These are phyloP conservation scores for Phaeophleospora eucalypticola DNA, from an alignment of 2,329 filamentous ascomycete genomes.

Conservation along the genomic window DNA sequence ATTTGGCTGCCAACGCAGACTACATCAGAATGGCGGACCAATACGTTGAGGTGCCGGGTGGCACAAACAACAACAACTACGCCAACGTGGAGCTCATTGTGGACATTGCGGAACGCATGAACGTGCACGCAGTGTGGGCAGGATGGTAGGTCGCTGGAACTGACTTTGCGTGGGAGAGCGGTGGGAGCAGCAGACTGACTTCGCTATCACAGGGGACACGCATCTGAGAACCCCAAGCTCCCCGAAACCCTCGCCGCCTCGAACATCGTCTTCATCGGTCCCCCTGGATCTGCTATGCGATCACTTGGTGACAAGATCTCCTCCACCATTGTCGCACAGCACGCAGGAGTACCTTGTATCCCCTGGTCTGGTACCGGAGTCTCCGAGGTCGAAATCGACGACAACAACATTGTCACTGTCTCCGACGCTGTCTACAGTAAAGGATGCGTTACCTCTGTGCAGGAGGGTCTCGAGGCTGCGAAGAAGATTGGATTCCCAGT, in stretches of 20 bases:
- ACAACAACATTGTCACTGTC: conserved; percentile 86
- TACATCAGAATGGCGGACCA: conserved; percentile 99
- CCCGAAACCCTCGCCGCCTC: conserved; percentile 94
- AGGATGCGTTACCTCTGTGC: conserved; percentile 83
- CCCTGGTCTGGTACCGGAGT: conserved; percentile 99
- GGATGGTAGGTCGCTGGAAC: conserved; percentile 93
- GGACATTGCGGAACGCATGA: conserved; percentile 96
- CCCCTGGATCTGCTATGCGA: conserved; percentile 96
- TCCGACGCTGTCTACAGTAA: conserved; percentile 78
- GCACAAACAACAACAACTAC: conserved; percentile 99
- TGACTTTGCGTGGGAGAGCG: too few relatives aligned
- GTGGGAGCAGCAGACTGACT: background rate
- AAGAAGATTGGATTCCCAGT: conserved; percentile 93
- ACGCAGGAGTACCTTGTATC: conserved; percentile 93
- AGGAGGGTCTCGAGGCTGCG: conserved; percentile 85
- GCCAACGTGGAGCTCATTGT: conserved; percentile 99
- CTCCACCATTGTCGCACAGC: conserved; percentile 97
- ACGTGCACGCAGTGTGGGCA: conserved; percentile 97
- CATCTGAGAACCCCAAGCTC: conserved; percentile 96
- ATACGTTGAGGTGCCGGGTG: conserved; percentile 97
- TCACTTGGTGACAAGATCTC: conserved; percentile 99
- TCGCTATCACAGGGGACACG: conserved; percentile 68
- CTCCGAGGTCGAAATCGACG: conserved; percentile 71
- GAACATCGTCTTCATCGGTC: conserved; percentile 96
- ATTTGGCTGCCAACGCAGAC: conserved; percentile 94